Evolutionary conservation across 2,329 filamentous ascomycete species (phyloP), one percentile per base, ranked within the genome.

Genomic region (Aspergillus floridensis): DNA sequence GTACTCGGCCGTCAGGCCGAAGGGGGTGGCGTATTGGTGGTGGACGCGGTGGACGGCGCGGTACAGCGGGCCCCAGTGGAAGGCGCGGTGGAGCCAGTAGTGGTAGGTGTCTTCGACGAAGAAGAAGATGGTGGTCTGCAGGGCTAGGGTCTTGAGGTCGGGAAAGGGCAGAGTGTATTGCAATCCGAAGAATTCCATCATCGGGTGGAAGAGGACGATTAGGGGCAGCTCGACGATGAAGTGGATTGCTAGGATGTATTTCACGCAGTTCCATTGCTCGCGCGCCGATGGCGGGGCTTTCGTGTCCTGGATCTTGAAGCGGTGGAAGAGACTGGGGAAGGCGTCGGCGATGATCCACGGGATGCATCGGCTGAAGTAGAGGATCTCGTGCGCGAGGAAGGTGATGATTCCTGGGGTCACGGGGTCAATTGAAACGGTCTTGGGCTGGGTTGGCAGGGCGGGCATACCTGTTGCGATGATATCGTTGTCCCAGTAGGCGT

Each of bases 191-290:
- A 86, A 93, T 74, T 92, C 90, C 62, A 92, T 92, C 81, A 96
- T 86, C 44, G 93, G 93, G 82, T 98, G 93, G 86, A 98, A 98
- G 71, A 97, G 86, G 78, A 80, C 81, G 57, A 97, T 97, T 79
- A 97, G 92, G 60, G 93, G 93, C 46, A 98, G 86, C 79, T 98
- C 93, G 78, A 96, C 92, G 69, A 93, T 96, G 79, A 97, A 96
- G 78, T 98, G 93, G 75, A 88, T 92, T 71, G 96, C 82, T 65
- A 98, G 88, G 67, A 98, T 93, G 67, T 96, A 87, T 76, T 86
- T 86, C 61, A 92, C 91, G 81, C 93, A 98, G 72, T 91, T 86
- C 86, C 91, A 96, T 80, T 98, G 93, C 77, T 97, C 93, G 73
- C 86, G 88, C 55, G 87, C 82, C 14, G 92, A 95, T 12, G 65